A percentile compares a stretch with the other conserved stretches of the same genome.
Evolutionary conservation across 1,284 basidiomycete genomes (phyloP).

Genomic region (Trichosporon ovoides): DNA sequence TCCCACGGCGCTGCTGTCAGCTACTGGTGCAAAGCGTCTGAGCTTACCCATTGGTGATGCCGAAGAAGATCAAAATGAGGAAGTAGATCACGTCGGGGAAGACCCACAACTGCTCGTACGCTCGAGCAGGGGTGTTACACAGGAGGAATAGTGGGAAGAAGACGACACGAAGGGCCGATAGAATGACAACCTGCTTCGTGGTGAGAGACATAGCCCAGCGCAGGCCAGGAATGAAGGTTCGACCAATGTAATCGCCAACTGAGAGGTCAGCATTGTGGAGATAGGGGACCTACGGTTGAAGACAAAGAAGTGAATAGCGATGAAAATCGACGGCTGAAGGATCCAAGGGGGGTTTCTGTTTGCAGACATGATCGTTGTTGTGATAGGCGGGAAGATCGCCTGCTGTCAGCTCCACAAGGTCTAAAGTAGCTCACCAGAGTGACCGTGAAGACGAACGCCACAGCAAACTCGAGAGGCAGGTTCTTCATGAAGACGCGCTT

Average conservation of each 20-base stretch:
- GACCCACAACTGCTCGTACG: constrained; percentile 51
- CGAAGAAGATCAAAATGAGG: constrained; percentile 64
- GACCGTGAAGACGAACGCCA: constrained; percentile 67
- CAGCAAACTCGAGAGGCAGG: constrained; percentile 62
- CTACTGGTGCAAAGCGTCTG: neutral
- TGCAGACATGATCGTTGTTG: constrained; percentile 64
- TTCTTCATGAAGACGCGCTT: constrained; percentile 56
- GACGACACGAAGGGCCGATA: constrained; percentile 62
- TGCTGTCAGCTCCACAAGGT: constrained; percentile 37
- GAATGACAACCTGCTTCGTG: constrained; percentile 17
- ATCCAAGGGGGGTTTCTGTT: constrained; percentile 50
- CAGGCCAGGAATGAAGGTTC: constrained; percentile 63
- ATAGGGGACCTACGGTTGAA: constrained; percentile 52
- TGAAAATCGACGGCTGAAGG: constrained; percentile 46
- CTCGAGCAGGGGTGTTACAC: constrained; percentile 57
- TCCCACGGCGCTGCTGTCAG: constrained; percentile 37
- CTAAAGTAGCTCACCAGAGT: constrained; percentile 60
- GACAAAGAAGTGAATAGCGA: constrained; percentile 47
- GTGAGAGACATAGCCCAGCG: constrained; percentile 50
- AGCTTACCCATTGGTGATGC: constrained; percentile 67
- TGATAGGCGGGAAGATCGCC: constrained; percentile 81
- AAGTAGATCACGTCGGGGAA: constrained; percentile 70
- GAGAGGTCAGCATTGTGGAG: constrained; percentile 47
- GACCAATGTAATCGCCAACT: constrained; percentile 69
- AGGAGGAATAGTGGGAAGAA: constrained; percentile 79